A percentile compares a stretch with the other conserved stretches of the same genome.
Conservation (phyloP, 768 basidiomycete species). For the Boletales sp. region DNA sequence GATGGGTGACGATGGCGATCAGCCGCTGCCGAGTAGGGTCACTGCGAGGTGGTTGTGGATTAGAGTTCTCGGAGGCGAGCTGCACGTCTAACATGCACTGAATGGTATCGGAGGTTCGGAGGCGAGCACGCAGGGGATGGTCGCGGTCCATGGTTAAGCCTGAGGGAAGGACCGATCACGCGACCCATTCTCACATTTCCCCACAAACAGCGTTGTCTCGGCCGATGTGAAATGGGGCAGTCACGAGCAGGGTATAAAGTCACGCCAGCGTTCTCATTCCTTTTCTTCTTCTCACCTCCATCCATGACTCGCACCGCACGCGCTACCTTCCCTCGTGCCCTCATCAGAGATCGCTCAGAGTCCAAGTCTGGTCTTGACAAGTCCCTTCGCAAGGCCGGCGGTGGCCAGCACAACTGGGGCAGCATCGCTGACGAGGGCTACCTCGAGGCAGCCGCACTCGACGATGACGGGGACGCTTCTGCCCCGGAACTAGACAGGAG, state of each 20-base stretch:
- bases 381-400: slow-evolving; percentile 72
- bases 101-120: slow-evolving; percentile 45
- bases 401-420: slow-evolving; percentile 87
- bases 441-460: slow-evolving; percentile 53
- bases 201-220: slow-evolving; percentile 13
- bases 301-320: slow-evolving; percentile 81
- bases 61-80: slow-evolving; percentile 3
- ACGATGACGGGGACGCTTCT: slow-evolving; percentile 53
- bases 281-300: slow-evolving; percentile 12
- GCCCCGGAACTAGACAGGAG: slow-evolving; percentile 30
- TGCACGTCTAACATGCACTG: slow-evolving; percentile 43
- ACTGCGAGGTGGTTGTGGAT: no score
- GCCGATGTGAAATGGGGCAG: neutral
- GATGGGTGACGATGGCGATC: slow-evolving; percentile 51
- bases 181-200: slow-evolving; percentile 29
- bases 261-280: neutral
- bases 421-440: slow-evolving; percentile 58
- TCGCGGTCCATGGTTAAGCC: slow-evolving; percentile 10
- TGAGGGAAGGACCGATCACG: slow-evolving; percentile 2
- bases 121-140: slow-evolving; percentile 17
- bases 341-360: slow-evolving; percentile 74
- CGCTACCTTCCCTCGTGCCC: slow-evolving; percentile 64
- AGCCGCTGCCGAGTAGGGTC: neutral
- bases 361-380: slow-evolving; percentile 74
- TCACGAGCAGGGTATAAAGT: slow-evolving; percentile 20